phyloP scores from a whole-genome alignment of 352 stramenopile genomes.

The Phytophthora meadii region DNA sequence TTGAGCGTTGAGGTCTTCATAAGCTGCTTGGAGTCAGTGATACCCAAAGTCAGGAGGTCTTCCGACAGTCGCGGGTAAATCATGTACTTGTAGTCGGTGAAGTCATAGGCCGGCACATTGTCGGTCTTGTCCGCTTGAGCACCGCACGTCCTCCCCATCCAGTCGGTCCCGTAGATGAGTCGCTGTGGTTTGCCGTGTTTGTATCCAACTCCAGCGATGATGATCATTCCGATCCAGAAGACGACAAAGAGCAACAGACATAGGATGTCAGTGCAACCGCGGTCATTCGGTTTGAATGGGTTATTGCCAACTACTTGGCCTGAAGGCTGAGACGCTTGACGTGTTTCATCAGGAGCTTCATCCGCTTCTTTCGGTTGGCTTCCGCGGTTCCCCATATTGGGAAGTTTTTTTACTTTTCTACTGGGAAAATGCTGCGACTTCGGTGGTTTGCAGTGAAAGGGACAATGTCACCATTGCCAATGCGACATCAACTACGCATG shows the following conservation, averaged over 20 bases:
- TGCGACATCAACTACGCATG: conserved; percentile 14
- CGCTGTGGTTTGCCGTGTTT: conserved; percentile 75
- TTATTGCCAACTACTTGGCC: conserved; percentile 38
- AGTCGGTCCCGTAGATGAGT: conserved; percentile 79
- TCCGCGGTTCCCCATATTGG: conserved; percentile 33
- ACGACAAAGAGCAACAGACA: conserved; percentile 66
- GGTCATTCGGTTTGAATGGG: conserved; percentile 75
- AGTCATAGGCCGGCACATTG: conserved; percentile 62
- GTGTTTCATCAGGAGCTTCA: conserved; percentile 7
- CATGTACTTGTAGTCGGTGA: conserved; percentile 71
- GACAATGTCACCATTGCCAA: conserved; percentile 24
- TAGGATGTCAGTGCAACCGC: conserved; percentile 80
- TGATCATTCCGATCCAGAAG: conserved; percentile 72
- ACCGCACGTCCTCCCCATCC: conserved; percentile 74
- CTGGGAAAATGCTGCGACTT: not conserved
- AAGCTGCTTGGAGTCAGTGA: conserved; percentile 18
- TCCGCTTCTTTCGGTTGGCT: conserved; percentile 28
- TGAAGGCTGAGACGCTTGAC: not conserved
- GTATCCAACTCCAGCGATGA: conserved; percentile 71
- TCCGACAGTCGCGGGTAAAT: conserved; percentile 75
- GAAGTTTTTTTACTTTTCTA: not conserved
- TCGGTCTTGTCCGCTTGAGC: conserved; percentile 51
- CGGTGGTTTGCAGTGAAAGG: not conserved
- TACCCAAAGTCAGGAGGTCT: conserved; percentile 52
- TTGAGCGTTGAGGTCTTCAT: conserved; percentile 38